Base-by-base conservation (phyloP, 2,329 filamentous ascomycete species). In the Alternaria gaisen region DNA sequence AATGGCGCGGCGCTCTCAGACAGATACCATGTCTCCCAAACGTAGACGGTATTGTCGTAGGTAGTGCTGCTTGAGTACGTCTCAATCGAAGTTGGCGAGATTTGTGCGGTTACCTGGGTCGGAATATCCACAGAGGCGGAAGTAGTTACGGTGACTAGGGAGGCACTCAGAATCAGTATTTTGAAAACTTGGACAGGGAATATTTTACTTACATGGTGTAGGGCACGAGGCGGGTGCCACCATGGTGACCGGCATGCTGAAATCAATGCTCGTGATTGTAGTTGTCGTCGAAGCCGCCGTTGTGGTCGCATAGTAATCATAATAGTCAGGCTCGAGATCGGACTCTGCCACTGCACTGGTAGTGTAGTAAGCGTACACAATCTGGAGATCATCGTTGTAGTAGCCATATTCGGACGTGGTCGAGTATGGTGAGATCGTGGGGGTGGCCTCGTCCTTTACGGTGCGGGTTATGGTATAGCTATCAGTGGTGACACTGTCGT, bases 241-340 rank as follows among this genome's bases (percentile, higher is more conserved):
- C 61, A 72, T 73, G 4, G 72, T 75, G 1, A 76, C 73, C 2
- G 64, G 65, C 75, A 77, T 77, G 14, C 50, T 65, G 46, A 69
- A 74, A 4, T 59, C 38, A 8, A 65, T 70, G 8, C 50, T 47
- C 5, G 57, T 66, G 6, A 42, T 60, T 1, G 55, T 63, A 3
- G 56, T 50, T 2, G 46, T 64, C 20, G 59, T 61, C n/a, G 53
- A 30, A 11, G 63, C 48, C 1, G 54, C 36, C 5, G 60, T 56
- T 4, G 62, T 51, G 5, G 60, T 63, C 10, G 66, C 54, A 6
- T 48, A 44, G 8, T 48, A 53, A 16, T 67, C 62, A 28, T 65
- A 61, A 7, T 65, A 61, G 5, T 56, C 53, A 11, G 71, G 62
- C 10, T 66, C 57, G 3, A 77, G 59, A 60, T 77, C 72, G 1